Conservation (phyloP, 2,329 filamentous ascomycete genomes). For the Emericellopsis cladophorae region DNA sequence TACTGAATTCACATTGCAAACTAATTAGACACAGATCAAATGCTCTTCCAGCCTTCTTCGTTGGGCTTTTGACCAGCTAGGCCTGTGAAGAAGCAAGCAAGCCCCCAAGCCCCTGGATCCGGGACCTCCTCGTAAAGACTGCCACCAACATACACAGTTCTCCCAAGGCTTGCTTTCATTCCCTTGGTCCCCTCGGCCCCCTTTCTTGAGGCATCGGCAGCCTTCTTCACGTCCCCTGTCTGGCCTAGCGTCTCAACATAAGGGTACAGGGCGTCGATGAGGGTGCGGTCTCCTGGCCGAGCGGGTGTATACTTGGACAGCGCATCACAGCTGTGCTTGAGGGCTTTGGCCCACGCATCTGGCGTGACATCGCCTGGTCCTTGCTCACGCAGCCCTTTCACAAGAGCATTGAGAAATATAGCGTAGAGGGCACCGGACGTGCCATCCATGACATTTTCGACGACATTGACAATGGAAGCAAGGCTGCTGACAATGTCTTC, state of each 20-base stretch:
- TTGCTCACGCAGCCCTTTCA: constrained; percentile 42
- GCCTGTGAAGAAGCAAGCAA: constrained; percentile 73
- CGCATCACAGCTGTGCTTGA: constrained; percentile 57
- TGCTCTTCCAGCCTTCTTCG: constrained; percentile 22
- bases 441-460: constrained; percentile 48
- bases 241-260: constrained; percentile 63
- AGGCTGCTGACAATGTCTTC: constrained; percentile 42
- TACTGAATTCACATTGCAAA: no score
- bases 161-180: constrained; percentile 79
- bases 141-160: constrained; percentile 31
- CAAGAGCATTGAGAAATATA: constrained; percentile 82
- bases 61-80: constrained; percentile 42
- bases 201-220: constrained; percentile 60
- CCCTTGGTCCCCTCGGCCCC: constrained; percentile 78
- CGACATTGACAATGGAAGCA: constrained; percentile 35
- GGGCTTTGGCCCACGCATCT: constrained; percentile 46
- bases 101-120: constrained; percentile 56
- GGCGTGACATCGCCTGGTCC: constrained; percentile 24
- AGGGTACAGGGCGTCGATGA: constrained; percentile 80
- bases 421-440: constrained; percentile 52
- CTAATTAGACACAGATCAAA: background rate
- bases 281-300: constrained; percentile 74
- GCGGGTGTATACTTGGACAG: constrained; percentile 82
- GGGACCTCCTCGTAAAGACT: constrained; percentile 33
- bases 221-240: constrained; percentile 55